Conservation (phyloP, 108 stramenopile species). For the Aurantiochytrium sp. region DNA sequence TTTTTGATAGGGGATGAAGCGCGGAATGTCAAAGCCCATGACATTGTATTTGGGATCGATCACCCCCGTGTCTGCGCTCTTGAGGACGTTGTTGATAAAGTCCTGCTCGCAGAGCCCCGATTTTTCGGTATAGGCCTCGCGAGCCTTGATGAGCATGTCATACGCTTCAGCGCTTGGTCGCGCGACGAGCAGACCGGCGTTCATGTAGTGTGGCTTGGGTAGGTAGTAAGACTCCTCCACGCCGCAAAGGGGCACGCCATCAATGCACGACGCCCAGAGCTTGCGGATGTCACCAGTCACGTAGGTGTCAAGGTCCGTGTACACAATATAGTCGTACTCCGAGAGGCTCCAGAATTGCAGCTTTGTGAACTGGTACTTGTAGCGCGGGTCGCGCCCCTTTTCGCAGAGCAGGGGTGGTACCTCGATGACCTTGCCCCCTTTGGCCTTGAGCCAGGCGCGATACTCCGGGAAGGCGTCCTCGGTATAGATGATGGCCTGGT, state of each 20-base stretch:
- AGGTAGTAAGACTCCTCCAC: not conserved
- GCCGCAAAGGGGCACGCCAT: not conserved
- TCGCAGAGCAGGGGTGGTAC: not conserved
- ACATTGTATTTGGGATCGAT: too few relatives aligned
- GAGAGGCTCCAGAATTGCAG: not conserved
- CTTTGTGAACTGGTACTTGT: not conserved
- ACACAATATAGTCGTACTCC: not conserved
- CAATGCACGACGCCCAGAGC: not conserved
- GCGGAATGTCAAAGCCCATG: too few relatives aligned
- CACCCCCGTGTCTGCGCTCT: too few relatives aligned
- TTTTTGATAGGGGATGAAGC: too few relatives aligned
- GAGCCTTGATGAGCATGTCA: too few relatives aligned
- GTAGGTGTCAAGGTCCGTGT: not conserved
- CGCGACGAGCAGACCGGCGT: too few relatives aligned
- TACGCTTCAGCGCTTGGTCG: too few relatives aligned
- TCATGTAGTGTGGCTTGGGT: too few relatives aligned
- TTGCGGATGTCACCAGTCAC: not conserved
- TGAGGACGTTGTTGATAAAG: too few relatives aligned
- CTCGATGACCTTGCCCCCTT: not conserved
- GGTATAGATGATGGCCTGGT: not conserved
- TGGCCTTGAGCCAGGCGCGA: not conserved
- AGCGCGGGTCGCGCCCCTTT: not conserved
- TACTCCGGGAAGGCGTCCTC: not conserved
- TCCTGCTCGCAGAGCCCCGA: too few relatives aligned
- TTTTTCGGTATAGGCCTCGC: too few relatives aligned